Evolutionary conservation across 805 yeast genomes (phyloP), one percentile per base, ranked within the genome.

Genomic region (Wickerhamiella allomyrinae): DNA sequence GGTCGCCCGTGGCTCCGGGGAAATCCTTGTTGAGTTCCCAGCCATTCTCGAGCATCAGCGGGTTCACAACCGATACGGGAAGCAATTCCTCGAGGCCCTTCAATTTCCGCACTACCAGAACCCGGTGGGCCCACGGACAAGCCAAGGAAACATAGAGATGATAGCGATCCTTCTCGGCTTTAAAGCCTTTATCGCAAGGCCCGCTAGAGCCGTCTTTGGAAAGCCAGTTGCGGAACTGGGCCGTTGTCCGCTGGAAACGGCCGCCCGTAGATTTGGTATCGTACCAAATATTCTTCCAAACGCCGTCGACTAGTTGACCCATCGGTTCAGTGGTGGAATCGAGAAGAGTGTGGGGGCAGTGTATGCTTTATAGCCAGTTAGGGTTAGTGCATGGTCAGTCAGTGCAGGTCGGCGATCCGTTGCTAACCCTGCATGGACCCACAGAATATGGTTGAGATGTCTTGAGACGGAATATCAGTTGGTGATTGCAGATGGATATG

Each of bases 91-190:
- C 59, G 39, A 80, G 59, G 1, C 95, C 94, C 64, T 86, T 85
- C 48, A 89, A 65, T 10, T 70, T 61, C 41, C 95, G 65, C 2
- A 78, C 69, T 41, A 85, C 78, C 45, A 87, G 66, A 0, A 87
- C 75, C 48, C 97, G 70, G 57, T 84, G 94, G 1, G 96, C 96
- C 87, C 96, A 89, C 3, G 98, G 97, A 62, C 98, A 89, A 2
- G 95, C 95, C 39, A 70, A 67, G 1, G 91, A 79, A 9, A 85
- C 94, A 53, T 81, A 87, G 42, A 86, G 69, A 61, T 87, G 94
- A 57, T 89, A 89, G 54, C 98, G 71, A 44, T 74, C 74, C 37
- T 71, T 68, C 55, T 85, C 95, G 4, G 95, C 84, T 14, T 75
- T 66, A 57, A 76, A 83, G 22, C 43, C 45, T n/a, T 40, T 39